Evolutionary conservation across 495 filamentous ascomycete species (phyloP), one percentile per base, ranked within the genome.

Genomic region (Penicillium flavigenum): DNA sequence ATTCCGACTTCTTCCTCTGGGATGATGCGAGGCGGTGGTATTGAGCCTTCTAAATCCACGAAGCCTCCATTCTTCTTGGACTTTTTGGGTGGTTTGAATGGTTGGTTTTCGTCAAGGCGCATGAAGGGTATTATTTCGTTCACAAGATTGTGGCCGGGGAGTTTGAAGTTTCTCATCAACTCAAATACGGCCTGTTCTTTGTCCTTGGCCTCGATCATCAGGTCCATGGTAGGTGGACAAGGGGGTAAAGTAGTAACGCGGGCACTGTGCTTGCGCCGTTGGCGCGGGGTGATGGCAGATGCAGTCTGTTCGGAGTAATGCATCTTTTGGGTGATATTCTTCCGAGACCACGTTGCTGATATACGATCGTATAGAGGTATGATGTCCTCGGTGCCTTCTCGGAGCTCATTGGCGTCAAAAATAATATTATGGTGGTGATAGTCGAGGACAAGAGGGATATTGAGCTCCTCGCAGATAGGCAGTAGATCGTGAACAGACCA

Each of bases 181-280:
- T 96, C 91, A 64, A 97, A 96, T 0, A 96, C 92, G 0, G 94
- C 92, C 70, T 97, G 94, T 71, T 98, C 94, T 72, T 97, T 98
- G 64, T 96, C 92, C 65, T 97, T 98, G 17, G 94, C 94, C 75
- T 98, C 94, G 56, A 97, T 96, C 94, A 97, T 98, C 12, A 97
- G 77, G 67, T 96, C 94, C 88, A 95, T 93, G 7, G 85, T 84
- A 5, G 83, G 75, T 2, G 85, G 75, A 62, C 92, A 96, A 0
- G 93, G 93, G 12, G 93, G 93, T 16, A 98, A 71, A 0, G 84
- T 89, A 32, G 75, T 70, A 4, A 94, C 90, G 7, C 92, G 80
- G 0, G 89, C 85, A 45, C 84, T 88, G 65, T 97, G 93, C 70
- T 96, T 96, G 36, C 92, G 78, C 16, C 92, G 78, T 61, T 94